Conservation (phyloP, 2,329 filamentous ascomycete species). For the Aspergillus persii region DNA sequence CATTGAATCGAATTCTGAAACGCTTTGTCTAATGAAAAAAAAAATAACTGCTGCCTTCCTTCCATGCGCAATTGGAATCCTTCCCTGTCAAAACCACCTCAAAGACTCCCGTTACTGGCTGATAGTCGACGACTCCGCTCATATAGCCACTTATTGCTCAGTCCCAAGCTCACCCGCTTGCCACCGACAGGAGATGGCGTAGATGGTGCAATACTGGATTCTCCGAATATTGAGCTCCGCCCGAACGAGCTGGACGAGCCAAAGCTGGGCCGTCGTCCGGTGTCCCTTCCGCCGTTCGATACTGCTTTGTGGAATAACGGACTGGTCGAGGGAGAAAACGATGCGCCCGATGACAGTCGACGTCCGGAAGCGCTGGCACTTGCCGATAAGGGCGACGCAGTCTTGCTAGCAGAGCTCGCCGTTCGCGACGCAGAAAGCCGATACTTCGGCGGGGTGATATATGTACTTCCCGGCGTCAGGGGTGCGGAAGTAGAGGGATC, state of each 20-base stretch:
- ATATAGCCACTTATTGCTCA: conserved; percentile 95
- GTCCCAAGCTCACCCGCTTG: conserved; percentile 69
- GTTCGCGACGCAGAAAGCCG: conserved; percentile 64
- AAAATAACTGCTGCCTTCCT: not conserved
- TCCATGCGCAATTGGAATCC: conserved; percentile 8
- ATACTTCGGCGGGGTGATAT: conserved; percentile 85
- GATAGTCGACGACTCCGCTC: conserved; percentile 62
- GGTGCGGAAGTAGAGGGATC: conserved; percentile 64
- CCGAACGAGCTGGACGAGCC: conserved; percentile 47
- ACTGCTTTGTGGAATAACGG: conserved; percentile 69
- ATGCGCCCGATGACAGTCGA: conserved; percentile 43
- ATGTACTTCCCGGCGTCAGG: conserved; percentile 65
- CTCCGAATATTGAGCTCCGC: conserved; percentile 34
- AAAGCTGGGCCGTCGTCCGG: conserved; percentile 52
- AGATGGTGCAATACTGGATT: conserved; percentile 53
- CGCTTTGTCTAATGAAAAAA: not conserved
- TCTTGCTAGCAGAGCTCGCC: conserved; percentile 39
- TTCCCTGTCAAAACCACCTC: conserved; percentile 13
- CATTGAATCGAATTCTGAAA: conserved; percentile 9
- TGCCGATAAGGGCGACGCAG: conserved; percentile 38
- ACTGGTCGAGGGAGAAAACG: conserved; percentile 54
- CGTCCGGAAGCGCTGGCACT: conserved; percentile 36
- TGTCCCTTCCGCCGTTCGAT: conserved; percentile 40
- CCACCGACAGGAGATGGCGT: conserved; percentile 66
- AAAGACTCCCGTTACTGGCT: conserved; percentile 37